Percentiles rank a stretch among this genome's conserved stretches.
These are phyloP conservation scores for Lachancea sp. DNA, from an alignment of 805 yeast species.

Conservation along the genomic window DNA sequence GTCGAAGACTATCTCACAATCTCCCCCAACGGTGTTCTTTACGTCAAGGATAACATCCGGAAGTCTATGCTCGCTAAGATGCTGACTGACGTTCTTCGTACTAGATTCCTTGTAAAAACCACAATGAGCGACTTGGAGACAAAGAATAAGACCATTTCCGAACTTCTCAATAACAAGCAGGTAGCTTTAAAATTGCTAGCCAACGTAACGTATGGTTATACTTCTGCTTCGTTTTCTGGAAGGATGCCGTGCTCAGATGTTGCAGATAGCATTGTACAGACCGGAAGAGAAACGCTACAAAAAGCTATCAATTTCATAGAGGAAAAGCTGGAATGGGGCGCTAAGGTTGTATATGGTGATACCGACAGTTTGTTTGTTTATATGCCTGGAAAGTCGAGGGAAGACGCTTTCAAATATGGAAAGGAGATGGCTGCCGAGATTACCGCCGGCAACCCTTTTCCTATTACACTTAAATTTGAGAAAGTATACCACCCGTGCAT, in stretches of 20 bases:
- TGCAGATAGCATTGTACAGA: slow-evolving; percentile 89
- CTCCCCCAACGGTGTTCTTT: slow-evolving; percentile 85
- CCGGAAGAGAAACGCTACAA: slow-evolving; percentile 80
- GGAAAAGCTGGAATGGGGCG: slow-evolving; percentile 56
- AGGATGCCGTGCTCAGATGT: slow-evolving; percentile 95
- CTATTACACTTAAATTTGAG: slow-evolving; percentile 79
- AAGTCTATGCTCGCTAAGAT: slow-evolving; percentile 73
- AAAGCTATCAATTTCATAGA: slow-evolving; percentile 68
- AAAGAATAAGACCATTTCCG: slow-evolving; percentile 42
- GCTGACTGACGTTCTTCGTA: slow-evolving; percentile 75
- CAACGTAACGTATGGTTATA: slow-evolving; percentile 92
- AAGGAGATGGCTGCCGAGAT: slow-evolving; percentile 57
- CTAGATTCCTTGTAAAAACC: slow-evolving; percentile 69
- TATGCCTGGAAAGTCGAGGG: slow-evolving; percentile 72
- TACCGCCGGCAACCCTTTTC: slow-evolving; percentile 67
- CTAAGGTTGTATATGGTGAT: slow-evolving; percentile 93
- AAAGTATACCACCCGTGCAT: slow-evolving; percentile 88
- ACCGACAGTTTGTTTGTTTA: slow-evolving; percentile 91
- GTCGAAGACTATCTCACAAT: slow-evolving; percentile 50
- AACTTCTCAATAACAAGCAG: slow-evolving; percentile 68
- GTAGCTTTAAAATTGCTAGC: slow-evolving; percentile 85
- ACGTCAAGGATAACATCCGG: slow-evolving; percentile 58
- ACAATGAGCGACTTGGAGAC: slow-evolving; percentile 52
- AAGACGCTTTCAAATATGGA: slow-evolving; percentile 76
- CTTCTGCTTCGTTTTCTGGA: slow-evolving; percentile 92